A percentile compares a stretch with the other conserved stretches of the same genome.
These are phyloP conservation scores for Heimioporus sp. DNA, from an alignment of 768 basidiomycete genomes.

Conservation along the genomic window DNA sequence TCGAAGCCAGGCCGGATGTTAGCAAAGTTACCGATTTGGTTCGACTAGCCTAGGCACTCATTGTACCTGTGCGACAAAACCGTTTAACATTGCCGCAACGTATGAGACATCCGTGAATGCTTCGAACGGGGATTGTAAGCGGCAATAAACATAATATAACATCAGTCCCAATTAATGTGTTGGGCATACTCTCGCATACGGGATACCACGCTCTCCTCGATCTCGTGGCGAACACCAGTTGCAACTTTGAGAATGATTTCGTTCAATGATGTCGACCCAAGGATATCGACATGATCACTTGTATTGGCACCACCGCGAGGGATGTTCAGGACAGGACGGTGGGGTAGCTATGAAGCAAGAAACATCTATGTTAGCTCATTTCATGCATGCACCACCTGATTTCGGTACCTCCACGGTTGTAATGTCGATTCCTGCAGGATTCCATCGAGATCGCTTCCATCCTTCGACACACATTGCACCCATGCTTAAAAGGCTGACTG, in stretches of 20 bases:
- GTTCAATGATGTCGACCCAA: slow-evolving; percentile 78
- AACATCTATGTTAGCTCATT: slow-evolving; percentile 3
- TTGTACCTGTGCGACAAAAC: background rate
- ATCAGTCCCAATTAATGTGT: slow-evolving; percentile 76
- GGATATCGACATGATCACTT: slow-evolving; percentile 85
- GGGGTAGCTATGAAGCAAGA: slow-evolving; percentile 57
- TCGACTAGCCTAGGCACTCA: background rate
- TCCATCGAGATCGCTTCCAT: slow-evolving; percentile 88
- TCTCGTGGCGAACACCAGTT: slow-evolving; percentile 74
- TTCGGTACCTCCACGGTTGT: slow-evolving; percentile 77
- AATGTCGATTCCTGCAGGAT: slow-evolving; percentile 84
- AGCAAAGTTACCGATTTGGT: background rate
- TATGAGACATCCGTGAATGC: background rate
- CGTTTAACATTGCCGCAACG: too few species aligned
- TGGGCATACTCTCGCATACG: slow-evolving; percentile 73
- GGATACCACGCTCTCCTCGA: slow-evolving; percentile 70
- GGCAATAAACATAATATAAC: slow-evolving; percentile 6
- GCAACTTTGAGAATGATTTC: slow-evolving; percentile 90
- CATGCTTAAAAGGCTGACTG: slow-evolving; percentile 78
- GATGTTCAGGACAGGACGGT: slow-evolving; percentile 66
- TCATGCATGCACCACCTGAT: background rate
- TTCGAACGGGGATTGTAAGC: background rate
- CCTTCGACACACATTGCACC: slow-evolving; percentile 98
- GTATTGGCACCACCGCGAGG: slow-evolving; percentile 92
- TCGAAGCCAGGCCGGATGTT: background rate